phyloP scores from a whole-genome alignment of 805 yeast species.

The Lipomyces starkeyi region DNA sequence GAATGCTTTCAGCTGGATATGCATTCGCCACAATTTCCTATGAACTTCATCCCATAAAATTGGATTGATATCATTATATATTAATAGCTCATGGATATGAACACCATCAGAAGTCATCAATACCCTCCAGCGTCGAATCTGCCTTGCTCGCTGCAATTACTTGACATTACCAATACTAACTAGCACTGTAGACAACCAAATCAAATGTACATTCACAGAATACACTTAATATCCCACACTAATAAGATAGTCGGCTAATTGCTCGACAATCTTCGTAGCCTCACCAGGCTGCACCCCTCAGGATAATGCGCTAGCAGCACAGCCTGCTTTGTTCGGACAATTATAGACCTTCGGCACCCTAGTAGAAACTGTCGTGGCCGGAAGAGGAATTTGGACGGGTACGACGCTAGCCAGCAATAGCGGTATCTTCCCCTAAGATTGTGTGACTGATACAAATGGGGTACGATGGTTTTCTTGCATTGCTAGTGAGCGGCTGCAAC shows the following conservation, averaged over 20 bases:
- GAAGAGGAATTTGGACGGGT: too few species aligned
- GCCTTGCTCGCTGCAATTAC: background rate
- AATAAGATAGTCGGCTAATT: conserved; percentile 92
- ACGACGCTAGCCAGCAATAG: too few species aligned
- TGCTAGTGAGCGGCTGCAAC: too few species aligned
- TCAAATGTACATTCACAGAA: conserved; percentile 1
- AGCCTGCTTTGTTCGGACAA: conserved; percentile 93
- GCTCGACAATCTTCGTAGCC: conserved; percentile 93
- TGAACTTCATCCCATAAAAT: background rate
- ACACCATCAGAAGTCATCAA: background rate
- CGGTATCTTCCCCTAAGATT: too few species aligned
- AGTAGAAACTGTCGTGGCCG: too few species aligned
- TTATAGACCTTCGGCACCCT: conserved; percentile 85
- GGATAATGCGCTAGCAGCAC: conserved; percentile 94
- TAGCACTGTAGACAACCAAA: background rate
- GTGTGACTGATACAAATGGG: too few species aligned
- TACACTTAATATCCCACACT: conserved; percentile 71
- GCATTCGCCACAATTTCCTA: background rate
- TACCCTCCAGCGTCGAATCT: too few species aligned
- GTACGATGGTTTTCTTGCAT: too few species aligned
- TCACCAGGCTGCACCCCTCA: conserved; percentile 91
- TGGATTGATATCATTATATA: conserved; percentile 1
- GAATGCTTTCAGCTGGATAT: background rate
- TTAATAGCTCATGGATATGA: background rate
- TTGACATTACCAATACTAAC: background rate